Base-by-base conservation (phyloP, 1,284 basidiomycete genomes). In the Psilocybe mexicana region DNA sequence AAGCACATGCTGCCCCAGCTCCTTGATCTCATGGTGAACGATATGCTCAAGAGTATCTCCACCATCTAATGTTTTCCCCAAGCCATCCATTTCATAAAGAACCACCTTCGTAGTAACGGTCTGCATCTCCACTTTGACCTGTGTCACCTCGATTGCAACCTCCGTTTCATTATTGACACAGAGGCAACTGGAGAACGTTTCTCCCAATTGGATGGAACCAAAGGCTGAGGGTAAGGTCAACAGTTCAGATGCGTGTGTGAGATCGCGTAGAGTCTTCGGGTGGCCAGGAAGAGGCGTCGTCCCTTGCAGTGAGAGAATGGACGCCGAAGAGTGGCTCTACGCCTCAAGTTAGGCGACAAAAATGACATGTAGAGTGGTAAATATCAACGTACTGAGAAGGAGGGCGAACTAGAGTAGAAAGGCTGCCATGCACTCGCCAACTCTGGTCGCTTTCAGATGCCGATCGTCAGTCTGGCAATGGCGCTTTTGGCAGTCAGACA, bases 21-120 rank as follows among this genome's bases (percentile, higher is more conserved):
- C 91, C 72, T 92, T 93, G 62, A 93, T 90, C 72, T 93, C 91
- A 67, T 91, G 88, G 57, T 82, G 79, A 1, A 90, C 85, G 26
- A 88, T 74, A 50, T 76, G 76, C 70, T 92, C 88, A 44, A 90
- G 63, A 0, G 85, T 84, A 63, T 85, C 82, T 44, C 83, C 82
- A 0, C 80, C 76, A 1, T 70, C 54, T 43, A 92, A 71, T 25
- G 65, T 73, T 47, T 75, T 68, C 5, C 75, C 75, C 4, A 74
- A 65, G 4, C 84, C 86, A 6, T 88, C 87, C 52, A 85, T 78
- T 60, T 91, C 87, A 7, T 80, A 80, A 10, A 93, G 72, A 2
- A 80, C 64, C 0, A 81, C 71, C 67, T 92, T 92, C 33, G 82
- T 77, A 4, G 81, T 84, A 0, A 80, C 80, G 0, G 90, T 92